Conservation (phyloP, 805 yeast species). For the Starmerella apis region DNA sequence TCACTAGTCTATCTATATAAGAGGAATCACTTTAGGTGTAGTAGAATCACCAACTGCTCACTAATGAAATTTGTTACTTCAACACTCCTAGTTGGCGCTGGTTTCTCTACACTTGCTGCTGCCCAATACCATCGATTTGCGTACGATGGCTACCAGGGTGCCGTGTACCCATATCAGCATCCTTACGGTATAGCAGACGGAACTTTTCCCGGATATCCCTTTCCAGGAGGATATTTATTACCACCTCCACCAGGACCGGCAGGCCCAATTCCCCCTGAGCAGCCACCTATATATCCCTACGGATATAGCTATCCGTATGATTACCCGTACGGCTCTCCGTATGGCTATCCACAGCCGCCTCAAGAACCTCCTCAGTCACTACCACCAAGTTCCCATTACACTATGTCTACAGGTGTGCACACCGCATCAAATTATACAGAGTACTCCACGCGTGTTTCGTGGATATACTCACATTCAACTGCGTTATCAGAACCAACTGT, state of each 20-base stretch:
- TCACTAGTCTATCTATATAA: too few species aligned
- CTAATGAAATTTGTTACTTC: neutral
- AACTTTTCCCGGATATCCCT: neutral
- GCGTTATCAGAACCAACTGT: neutral
- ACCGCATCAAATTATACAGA: neutral
- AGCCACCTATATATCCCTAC: neutral
- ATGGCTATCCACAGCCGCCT: too few species aligned
- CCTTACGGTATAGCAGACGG: neutral
- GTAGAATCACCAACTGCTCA: neutral
- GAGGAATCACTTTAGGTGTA: neutral
- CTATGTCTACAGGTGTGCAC: neutral
- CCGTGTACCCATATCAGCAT: neutral
- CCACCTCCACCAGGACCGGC: neutral
- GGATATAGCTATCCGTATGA: slow-evolving; percentile 5
- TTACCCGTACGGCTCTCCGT: slow-evolving; percentile 10
- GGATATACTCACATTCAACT: neutral
- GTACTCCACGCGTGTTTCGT: neutral
- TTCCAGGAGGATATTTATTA: neutral
- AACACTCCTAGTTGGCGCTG: neutral
- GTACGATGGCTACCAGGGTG: neutral
- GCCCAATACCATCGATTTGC: slow-evolving; percentile 1
- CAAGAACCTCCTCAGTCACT: neutral
- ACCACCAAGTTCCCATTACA: neutral
- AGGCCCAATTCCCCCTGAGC: neutral
- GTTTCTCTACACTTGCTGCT: neutral